Conservation (phyloP, 2,329 filamentous ascomycete genomes). For the Hymenoscyphus linearis region DNA sequence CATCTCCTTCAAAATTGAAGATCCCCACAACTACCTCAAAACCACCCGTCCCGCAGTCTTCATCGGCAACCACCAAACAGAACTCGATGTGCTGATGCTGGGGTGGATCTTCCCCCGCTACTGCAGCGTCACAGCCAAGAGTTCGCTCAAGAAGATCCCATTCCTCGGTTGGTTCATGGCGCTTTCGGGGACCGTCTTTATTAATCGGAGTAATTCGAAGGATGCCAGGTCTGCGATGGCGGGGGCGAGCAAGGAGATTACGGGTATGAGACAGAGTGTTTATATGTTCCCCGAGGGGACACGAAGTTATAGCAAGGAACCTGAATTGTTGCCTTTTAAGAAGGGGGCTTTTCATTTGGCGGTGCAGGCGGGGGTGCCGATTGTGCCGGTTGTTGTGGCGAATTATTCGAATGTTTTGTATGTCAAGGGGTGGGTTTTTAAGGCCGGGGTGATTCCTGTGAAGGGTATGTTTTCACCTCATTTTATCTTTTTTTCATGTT, state of each 20-base stretch:
- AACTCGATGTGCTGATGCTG: constrained; percentile 90
- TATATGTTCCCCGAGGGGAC: constrained; percentile 93
- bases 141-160: constrained; percentile 70
- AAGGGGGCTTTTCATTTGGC: constrained; percentile 98
- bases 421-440: constrained; percentile 59
- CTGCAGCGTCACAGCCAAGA: constrained; percentile 91
- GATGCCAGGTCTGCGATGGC: constrained; percentile 82
- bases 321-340: constrained; percentile 88
- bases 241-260: constrained; percentile 76
- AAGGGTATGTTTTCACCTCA: constrained; percentile 59
- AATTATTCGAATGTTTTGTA: constrained; percentile 73
- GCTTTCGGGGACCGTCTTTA: constrained; percentile 86
- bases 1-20: constrained; percentile 69
- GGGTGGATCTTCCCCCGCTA: constrained; percentile 85
- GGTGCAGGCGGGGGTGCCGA: constrained; percentile 86
- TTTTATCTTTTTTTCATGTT: not conserved
- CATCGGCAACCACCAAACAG: constrained; percentile 91
- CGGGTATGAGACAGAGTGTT: constrained; percentile 64
- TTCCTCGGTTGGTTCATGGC: constrained; percentile 94
- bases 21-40: constrained; percentile 49
- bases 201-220: constrained; percentile 80
- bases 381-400: constrained; percentile 78
- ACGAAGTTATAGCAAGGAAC: constrained; percentile 77
- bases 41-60: constrained; percentile 79
- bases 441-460: constrained; percentile 64